Evolutionary conservation across 2,329 filamentous ascomycete genomes (phyloP), one percentile per base, ranked within the genome.

Genomic region (Aspergillus udagawae): DNA sequence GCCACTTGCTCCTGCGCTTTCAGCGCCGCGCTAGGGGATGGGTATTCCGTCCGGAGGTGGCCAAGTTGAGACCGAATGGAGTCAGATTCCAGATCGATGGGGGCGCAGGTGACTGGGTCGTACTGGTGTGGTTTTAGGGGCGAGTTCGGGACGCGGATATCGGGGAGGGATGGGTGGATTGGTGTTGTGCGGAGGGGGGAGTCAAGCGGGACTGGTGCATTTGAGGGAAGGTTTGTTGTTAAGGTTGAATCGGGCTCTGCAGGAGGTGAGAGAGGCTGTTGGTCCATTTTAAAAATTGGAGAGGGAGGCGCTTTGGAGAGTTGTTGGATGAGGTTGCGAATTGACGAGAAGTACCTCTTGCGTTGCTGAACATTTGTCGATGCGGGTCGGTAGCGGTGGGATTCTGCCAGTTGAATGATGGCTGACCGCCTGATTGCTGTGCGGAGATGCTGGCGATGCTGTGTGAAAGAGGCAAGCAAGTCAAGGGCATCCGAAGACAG

Each of bases 81-180:
- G 44, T 3, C 53, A 49, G 72, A 69, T 23, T 67, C 60, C 3
- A 64, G 51, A 14, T 74, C 67, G 20, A 77, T 65, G 3, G 71
- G 67, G 14, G 65, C 58, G 51, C 75, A 77, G 23, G 73, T 76
- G 4, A 75, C 62, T 14, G 75, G 75, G 28, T 77, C 60, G 56
- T 77, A 77, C 32, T 61, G 65, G 53, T 76, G 65, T 44, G 65
- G 60, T 29, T 69, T 69, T 6, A 74, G 60, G 20, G 70, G 65
- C 23, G 67, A 67, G 17, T 66, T 65, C 10, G 75, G 75, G n/a
- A 77, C 67, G 51, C 73, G 71, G 52, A 77, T 70, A 29, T 76
- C 69, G 17, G 71, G 68, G 27, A 77, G 65, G 52, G 72, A 65
- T 28, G 66, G 62, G 63, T 77, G 75, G 50, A 77, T 77, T 48